Evolutionary conservation across 805 yeast genomes (phyloP).

Genomic region (Candida oleophila): DNA sequence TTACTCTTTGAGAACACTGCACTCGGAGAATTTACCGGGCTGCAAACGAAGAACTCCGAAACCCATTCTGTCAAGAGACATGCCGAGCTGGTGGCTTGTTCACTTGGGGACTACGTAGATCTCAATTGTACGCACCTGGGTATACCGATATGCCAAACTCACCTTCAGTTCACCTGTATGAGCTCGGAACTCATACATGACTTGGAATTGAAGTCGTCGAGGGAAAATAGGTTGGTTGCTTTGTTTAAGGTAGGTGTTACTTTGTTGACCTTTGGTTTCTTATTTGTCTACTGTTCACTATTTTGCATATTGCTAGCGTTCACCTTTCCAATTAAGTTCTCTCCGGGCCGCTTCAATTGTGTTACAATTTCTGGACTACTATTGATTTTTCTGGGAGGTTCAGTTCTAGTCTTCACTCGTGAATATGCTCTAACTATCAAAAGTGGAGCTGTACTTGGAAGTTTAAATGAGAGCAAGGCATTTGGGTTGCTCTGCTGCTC

Average conservation of each 20-base stretch:
- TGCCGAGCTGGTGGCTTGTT: no score
- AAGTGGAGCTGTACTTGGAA: not conserved
- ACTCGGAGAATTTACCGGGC: not conserved
- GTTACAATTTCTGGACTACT: not conserved
- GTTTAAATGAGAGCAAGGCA: no score
- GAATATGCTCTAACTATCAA: not conserved
- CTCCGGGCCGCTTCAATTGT: not conserved
- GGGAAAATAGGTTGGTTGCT: not conserved
- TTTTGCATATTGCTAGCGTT: not conserved
- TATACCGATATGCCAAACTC: no score
- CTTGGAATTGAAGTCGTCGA: no score
- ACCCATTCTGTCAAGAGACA: no score
- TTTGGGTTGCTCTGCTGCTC: no score
- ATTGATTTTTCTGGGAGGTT: not conserved
- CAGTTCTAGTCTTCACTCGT: not conserved
- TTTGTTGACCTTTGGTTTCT: not conserved
- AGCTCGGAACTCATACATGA: no score
- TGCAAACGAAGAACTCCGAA: not conserved
- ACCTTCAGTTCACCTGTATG: no score
- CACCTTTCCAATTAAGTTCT: not conserved
- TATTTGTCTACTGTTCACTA: not conserved
- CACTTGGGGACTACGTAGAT: no score
- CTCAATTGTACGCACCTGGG: no score
- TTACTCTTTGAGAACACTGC: not conserved
- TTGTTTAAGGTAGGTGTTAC: not conserved